phyloP scores from a whole-genome alignment of 345 rosid species.

The Camelina neglecta region DNA sequence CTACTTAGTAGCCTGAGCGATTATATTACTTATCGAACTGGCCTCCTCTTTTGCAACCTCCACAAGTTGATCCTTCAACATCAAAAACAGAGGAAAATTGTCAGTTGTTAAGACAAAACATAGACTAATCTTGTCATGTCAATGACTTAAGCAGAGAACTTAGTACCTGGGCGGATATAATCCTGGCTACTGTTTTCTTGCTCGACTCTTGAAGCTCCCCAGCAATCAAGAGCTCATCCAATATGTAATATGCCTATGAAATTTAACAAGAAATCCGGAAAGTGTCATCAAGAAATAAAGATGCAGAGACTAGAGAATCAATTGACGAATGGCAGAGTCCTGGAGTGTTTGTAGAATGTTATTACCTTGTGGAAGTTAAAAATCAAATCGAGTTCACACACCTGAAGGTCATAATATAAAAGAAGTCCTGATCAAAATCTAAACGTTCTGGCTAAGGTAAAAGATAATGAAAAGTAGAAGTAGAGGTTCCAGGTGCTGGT shows the following conservation, averaged over 20 bases:
- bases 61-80: constrained; percentile 79
- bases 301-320: constrained; percentile 24
- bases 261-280: constrained; percentile 26
- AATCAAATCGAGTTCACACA: constrained; percentile 94
- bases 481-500: neutral
- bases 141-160: neutral
- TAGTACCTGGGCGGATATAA: constrained; percentile 84
- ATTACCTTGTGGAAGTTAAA: constrained; percentile 94
- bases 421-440: constrained; percentile 10
- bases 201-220: constrained; percentile 98
- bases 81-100: constrained; percentile 8
- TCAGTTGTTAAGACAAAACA: neutral
- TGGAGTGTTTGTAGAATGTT: neutral
- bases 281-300: neutral
- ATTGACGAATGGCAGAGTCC: neutral
- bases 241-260: constrained; percentile 80
- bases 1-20: constrained; percentile 94
- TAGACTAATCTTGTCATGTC: constrained; percentile 13
- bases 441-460: neutral
- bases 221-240: constrained; percentile 91
- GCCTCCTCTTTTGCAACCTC: constrained; percentile 96
- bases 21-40: constrained; percentile 82
- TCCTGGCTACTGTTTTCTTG: constrained; percentile 88
- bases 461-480: neutral
- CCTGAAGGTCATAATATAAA: constrained; percentile 51